Percentiles rank a stretch among this genome's conserved stretches.
phyloP scores from a whole-genome alignment of 768 basidiomycete species.

The Boletus rubescentipes region DNA sequence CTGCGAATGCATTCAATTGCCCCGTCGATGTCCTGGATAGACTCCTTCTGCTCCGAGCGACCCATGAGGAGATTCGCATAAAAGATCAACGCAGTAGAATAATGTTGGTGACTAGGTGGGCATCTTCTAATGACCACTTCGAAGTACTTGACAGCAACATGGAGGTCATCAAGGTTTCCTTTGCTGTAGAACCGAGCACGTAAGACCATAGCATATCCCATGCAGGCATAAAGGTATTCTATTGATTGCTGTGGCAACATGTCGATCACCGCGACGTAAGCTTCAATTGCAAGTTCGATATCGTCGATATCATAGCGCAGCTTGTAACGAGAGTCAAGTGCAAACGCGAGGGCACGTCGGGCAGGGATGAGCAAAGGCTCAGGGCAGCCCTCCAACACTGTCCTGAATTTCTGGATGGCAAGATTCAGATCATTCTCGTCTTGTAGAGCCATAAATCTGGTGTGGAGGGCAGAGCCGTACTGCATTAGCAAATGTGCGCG shows the following conservation, averaged over 20 bases:
- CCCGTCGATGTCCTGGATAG: constrained; percentile 17
- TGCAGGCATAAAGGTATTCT: constrained; percentile 4
- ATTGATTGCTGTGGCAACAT: neutral
- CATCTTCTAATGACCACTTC: constrained; percentile 4
- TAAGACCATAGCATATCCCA: constrained; percentile 8
- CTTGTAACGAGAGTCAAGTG: constrained; percentile 11
- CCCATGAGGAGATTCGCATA: constrained; percentile 12
- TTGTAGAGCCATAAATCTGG: constrained; percentile 10
- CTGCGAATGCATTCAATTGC: constrained; percentile 11
- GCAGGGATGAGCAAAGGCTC: constrained; percentile 1
- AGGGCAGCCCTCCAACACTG: constrained; percentile 3
- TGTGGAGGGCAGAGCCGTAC: constrained; percentile 20
- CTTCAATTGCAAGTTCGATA: constrained; percentile 9
- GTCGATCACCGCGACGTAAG: constrained; percentile 11
- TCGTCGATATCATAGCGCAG: constrained; percentile 15
- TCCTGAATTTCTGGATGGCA: constrained; percentile 12
- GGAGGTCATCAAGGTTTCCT: constrained; percentile 14
- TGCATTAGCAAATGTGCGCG: constrained; percentile 10
- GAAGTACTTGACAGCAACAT: constrained; percentile 9
- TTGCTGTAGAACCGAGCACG: constrained; percentile 4
- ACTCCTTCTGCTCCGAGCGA: constrained; percentile 9
- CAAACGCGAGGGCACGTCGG: constrained; percentile 5
- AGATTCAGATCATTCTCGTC: constrained; percentile 21
- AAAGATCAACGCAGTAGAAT: neutral
- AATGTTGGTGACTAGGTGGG: constrained; percentile 4